Conservation (phyloP, 495 filamentous ascomycete species). For the Sabuloglossum arenarium region DNA sequence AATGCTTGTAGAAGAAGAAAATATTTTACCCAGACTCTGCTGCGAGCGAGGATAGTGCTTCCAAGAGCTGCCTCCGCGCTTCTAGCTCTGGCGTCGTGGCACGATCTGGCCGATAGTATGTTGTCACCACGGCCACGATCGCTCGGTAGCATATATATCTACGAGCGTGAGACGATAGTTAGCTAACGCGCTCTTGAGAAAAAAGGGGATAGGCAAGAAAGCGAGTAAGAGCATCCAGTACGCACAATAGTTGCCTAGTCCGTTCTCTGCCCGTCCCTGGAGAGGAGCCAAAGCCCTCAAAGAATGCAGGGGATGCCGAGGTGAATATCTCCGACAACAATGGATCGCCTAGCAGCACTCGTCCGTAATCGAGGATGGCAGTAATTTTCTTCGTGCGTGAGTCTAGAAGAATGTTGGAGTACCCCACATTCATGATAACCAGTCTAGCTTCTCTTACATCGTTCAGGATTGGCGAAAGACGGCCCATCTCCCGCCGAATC, state of each 20-base stretch:
- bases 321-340: neutral
- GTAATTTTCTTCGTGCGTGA: neutral
- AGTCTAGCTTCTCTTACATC: neutral
- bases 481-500: neutral
- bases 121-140: neutral
- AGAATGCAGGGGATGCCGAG: neutral
- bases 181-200: neutral
- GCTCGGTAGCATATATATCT: conserved; percentile 3
- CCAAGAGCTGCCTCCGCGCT: neutral
- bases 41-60: neutral
- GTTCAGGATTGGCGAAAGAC: neutral
- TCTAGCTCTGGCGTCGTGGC: neutral
- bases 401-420: neutral
- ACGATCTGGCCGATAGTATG: neutral
- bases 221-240: neutral
- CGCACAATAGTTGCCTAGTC: neutral
- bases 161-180: neutral
- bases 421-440: neutral
- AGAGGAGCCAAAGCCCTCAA: neutral
- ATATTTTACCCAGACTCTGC: neutral
- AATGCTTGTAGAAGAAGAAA: neutral
- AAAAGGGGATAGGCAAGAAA: neutral
- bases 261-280: neutral
- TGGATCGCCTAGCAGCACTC: neutral
- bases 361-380: neutral